Base-by-base conservation (phyloP, 1,139 yeast genomes). In the Protomyces inouyei region DNA sequence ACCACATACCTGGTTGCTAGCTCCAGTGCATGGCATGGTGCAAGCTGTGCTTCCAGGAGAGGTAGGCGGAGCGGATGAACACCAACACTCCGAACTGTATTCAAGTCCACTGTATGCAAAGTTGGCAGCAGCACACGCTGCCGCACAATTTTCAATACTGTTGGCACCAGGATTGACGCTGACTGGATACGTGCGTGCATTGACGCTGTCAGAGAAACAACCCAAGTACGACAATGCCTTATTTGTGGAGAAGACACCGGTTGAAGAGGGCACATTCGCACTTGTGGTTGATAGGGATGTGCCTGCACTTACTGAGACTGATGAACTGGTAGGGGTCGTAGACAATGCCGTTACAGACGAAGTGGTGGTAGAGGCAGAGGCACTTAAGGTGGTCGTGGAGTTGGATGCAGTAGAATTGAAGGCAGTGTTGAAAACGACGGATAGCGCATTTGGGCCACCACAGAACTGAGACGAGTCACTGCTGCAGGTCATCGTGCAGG, bases 381-480 rank as follows among this genome's bases (percentile, higher is more conserved):
- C 16, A 18, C 23, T 10, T 43, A 28, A 43, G 14, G 16, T n/a
- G 8, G 32, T 28, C 5, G 32, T 28, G 16, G n/a, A 12, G 8
- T 14, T 14, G n/a, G n/a, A 38, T 6, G 48, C 21, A 10, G 48
- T 6, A 12, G 23, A n/a, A 10, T 43, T 43, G 25, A 43, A 16
- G 6, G 14, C 48, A 6, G 25, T 43, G 48, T 43, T 43, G 48
- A 43, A 16, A 21, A 51, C 36, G 18, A 28, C 36, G 9, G 36
- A 14, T 1, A 51, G 35, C 16, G 53, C 53, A 25, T 25, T 16
- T 4, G 12, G 3, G 16, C 53, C 53, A 51, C 53, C 53, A 14
- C 53, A 51, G 14, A 1, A 25, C 21, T 53, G 43, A 71, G 46
- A 18, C 63, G n/a, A 3, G 77, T 75, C 25, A 68, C 68, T 21